Evolutionary conservation across 1,284 basidiomycete species (phyloP), one percentile per base, ranked within the genome.

Genomic region (Cutaneotrichosporon cavernicola): DNA sequence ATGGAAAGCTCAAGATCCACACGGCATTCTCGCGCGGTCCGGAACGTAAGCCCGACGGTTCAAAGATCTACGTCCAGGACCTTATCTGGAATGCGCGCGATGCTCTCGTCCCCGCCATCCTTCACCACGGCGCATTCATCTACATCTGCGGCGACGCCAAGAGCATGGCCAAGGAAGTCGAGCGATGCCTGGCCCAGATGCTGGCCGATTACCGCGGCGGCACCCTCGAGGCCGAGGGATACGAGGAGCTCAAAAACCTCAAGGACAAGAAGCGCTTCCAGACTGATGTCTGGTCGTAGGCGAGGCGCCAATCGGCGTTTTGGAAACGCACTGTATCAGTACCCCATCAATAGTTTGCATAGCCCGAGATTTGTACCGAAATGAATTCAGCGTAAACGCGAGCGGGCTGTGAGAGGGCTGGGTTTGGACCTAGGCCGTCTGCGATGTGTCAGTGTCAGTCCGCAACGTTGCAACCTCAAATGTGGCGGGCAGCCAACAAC

Each of bases 61-160:
- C 43, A 83, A 97, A 98, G 85, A 90, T 96, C 72, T 99, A 99
- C 82, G 96, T 98, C 26, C 96, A 99, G 83, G 93, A 98, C 81
- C 83, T 95, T 62, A 82, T 97, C 22, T 92, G 90, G 89, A 86
- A 94, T 63, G 86, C 91, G 73, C 84, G 87, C 60, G 87, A 88
- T 76, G 85, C 87, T 67, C 85, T 99, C 64, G 91, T 90, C 4
- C 88, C 94, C 66, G 88, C 90, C 31, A 92, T 99, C 71, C 83
- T 96, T 66, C 90, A 92, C 70, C 90, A 91, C 78, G 92, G 96
- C 82, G 96, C 91, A 18, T 96, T 96, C 79, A 85, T 96, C 14
- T 95, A 94, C 81, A 90, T 95, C 69, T 98, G 96, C 74, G 96
- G 96, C 76, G 96, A 99, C 76, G 96, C 93, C 55, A 95, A 93